Conservation (phyloP, 2,329 filamentous ascomycete genomes). For the Ascochyta clinopodiicola region DNA sequence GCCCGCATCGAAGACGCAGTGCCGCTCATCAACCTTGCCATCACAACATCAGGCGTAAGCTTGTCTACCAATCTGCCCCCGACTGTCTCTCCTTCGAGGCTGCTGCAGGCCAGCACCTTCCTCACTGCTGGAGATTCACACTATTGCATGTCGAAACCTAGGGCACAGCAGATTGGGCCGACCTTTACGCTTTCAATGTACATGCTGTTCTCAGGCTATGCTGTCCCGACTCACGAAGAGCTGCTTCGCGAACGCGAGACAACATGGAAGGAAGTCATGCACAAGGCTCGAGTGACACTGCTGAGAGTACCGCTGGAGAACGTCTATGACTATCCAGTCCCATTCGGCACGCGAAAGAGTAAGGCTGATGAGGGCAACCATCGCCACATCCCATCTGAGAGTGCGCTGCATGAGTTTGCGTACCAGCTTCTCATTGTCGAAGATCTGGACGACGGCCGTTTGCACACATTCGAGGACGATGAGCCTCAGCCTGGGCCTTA, state of each 20-base stretch:
- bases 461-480: slow-evolving; percentile 70
- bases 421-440: slow-evolving; percentile 86
- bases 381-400: slow-evolving; percentile 50
- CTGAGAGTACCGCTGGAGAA: slow-evolving; percentile 70
- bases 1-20: slow-evolving; percentile 87
- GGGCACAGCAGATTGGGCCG: slow-evolving; percentile 82
- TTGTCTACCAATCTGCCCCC: slow-evolving; percentile 80
- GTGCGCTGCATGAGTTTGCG: slow-evolving; percentile 68
- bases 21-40: slow-evolving; percentile 88
- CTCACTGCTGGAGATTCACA: slow-evolving; percentile 85
- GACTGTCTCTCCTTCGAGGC: slow-evolving; percentile 85
- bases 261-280: slow-evolving; percentile 95
- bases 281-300: slow-evolving; percentile 87
- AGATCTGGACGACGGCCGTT: slow-evolving; percentile 75
- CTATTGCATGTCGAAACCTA: slow-evolving; percentile 70
- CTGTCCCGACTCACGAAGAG: slow-evolving; percentile 62
- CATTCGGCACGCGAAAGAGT: slow-evolving; percentile 24
- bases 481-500: slow-evolving; percentile 63
- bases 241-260: slow-evolving; percentile 68
- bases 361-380: slow-evolving; percentile 26
- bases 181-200: slow-evolving; percentile 87
- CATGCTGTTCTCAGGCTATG: slow-evolving; percentile 89
- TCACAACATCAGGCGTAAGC: slow-evolving; percentile 90
- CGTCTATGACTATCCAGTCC: slow-evolving; percentile 54
- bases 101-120: slow-evolving; percentile 92